phyloP scores from a whole-genome alignment of 1,139 yeast species.

The Yamadazyma aaseri region DNA sequence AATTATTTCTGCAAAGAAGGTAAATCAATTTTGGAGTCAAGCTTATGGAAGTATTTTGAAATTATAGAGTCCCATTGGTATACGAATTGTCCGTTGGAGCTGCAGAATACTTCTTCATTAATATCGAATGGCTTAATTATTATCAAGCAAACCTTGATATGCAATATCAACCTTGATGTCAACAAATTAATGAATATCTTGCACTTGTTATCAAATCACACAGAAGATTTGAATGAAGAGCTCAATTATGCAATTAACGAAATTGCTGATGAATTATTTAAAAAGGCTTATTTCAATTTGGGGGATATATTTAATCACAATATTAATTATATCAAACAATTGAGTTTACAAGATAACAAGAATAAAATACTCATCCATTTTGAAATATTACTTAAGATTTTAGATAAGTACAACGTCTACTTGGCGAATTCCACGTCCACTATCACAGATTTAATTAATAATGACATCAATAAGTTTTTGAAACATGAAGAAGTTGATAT shows the following conservation, averaged over 20 bases:
- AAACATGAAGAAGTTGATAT: constrained; percentile 35
- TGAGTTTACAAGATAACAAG: not conserved
- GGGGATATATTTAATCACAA: not conserved
- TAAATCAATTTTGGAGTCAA: constrained; percentile 20
- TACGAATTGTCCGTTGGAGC: not conserved
- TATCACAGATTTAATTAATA: not conserved
- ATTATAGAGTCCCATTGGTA: not conserved
- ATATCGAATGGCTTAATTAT: constrained; percentile 32
- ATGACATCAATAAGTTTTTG: not conserved
- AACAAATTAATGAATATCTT: constrained; percentile 24
- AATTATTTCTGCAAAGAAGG: constrained; percentile 28
- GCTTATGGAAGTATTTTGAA: constrained; percentile 29
- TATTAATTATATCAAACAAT: not conserved
- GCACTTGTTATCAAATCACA: constrained; percentile 17
- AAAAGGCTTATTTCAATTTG: constrained; percentile 13
- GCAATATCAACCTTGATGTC: constrained; percentile 20
- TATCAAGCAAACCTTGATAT: constrained; percentile 35
- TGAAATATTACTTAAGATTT: constrained; percentile 5
- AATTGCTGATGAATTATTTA: constrained; percentile 30
- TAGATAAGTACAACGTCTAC: too few relatives aligned
- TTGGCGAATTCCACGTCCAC: too few relatives aligned
- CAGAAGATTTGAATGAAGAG: constrained; percentile 18
- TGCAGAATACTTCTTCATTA: constrained; percentile 7
- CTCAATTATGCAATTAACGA: constrained; percentile 27
- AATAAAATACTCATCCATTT: constrained; percentile 4